Evolutionary conservation across 2,329 filamentous ascomycete genomes (phyloP).

Genomic region (Scorias spongiosa): DNA sequence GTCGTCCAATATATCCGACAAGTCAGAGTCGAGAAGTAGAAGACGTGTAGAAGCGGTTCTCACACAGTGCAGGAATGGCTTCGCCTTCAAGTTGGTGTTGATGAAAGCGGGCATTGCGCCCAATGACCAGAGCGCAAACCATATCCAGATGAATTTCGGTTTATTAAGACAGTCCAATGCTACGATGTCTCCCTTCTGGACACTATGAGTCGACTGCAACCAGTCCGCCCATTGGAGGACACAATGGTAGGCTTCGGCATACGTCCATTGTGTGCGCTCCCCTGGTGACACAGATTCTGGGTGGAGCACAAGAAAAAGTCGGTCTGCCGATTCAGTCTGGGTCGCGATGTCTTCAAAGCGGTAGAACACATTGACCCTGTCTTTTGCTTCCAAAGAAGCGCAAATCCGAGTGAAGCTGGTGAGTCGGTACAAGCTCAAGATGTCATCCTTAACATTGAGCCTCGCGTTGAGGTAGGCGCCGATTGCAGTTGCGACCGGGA

Average conservation of each 20-base stretch:
- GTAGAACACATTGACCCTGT: slow-evolving; percentile 60
- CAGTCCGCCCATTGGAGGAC: slow-evolving; percentile 60
- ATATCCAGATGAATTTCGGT: slow-evolving; percentile 59
- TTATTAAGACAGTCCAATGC: slow-evolving; percentile 72
- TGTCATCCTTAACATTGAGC: slow-evolving; percentile 51
- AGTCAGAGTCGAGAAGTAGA: slow-evolving; percentile 51
- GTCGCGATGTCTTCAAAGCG: slow-evolving; percentile 51
- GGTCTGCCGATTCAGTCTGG: slow-evolving; percentile 28
- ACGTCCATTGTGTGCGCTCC: slow-evolving; percentile 42
- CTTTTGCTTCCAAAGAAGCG: slow-evolving; percentile 23
- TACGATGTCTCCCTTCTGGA: slow-evolving; percentile 60
- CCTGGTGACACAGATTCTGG: slow-evolving; percentile 9
- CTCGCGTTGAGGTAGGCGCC: slow-evolving; percentile 69
- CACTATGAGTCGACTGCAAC: slow-evolving; percentile 47
- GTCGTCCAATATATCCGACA: slow-evolving; percentile 42
- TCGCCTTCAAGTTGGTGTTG: slow-evolving; percentile 68
- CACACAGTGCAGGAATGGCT: slow-evolving; percentile 60
- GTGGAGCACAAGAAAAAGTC: slow-evolving; percentile 18
- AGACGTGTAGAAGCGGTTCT: slow-evolving; percentile 50
- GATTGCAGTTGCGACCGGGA: slow-evolving; percentile 43
- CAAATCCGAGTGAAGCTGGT: slow-evolving; percentile 35
- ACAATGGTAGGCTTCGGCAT: slow-evolving; percentile 56
- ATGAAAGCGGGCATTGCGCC: slow-evolving; percentile 74
- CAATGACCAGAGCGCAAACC: slow-evolving; percentile 67
- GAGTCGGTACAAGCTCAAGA: slow-evolving; percentile 32